A percentile compares a stretch with the other conserved stretches of the same genome.
Conservation (phyloP, 73 alveolate genomes). For the Tetrahymena elliotti region DNA sequence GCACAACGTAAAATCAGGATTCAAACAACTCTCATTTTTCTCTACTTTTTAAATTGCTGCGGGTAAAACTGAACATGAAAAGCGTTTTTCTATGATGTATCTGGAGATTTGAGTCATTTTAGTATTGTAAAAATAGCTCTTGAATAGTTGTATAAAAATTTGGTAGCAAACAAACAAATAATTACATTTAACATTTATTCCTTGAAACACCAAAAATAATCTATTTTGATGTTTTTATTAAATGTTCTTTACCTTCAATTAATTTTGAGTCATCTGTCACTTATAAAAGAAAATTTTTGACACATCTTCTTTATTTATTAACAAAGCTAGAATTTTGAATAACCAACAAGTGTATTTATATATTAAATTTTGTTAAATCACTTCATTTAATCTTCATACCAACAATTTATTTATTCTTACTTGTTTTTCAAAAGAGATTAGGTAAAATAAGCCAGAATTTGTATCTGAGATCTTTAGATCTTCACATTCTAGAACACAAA, state of each 20-base stretch:
- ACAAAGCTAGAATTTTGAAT: background rate
- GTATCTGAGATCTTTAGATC: too few relatives aligned
- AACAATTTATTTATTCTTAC: too few relatives aligned
- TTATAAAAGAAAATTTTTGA: background rate
- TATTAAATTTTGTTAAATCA: background rate
- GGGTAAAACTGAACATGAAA: background rate
- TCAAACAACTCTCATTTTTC: background rate
- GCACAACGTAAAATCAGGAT: background rate
- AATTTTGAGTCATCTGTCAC: background rate
- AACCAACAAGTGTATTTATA: background rate
- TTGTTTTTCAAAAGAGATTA: too few relatives aligned
- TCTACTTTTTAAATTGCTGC: background rate
- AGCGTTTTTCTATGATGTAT: too few relatives aligned
- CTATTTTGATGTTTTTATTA: background rate
- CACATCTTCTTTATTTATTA: background rate
- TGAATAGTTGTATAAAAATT: too few relatives aligned
- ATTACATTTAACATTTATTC: too few relatives aligned
- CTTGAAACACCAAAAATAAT: background rate
- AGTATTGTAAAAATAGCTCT: too few relatives aligned
- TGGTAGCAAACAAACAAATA: too few relatives aligned
- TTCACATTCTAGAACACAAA: too few relatives aligned
- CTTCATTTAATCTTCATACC: background rate
- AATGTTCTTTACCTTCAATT: background rate
- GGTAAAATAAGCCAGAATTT: too few relatives aligned
- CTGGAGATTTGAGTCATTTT: background rate